These are phyloP conservation scores for Arthrobotrys iridis DNA, from an alignment of 2,329 filamentous ascomycete species.

Conservation along the genomic window DNA sequence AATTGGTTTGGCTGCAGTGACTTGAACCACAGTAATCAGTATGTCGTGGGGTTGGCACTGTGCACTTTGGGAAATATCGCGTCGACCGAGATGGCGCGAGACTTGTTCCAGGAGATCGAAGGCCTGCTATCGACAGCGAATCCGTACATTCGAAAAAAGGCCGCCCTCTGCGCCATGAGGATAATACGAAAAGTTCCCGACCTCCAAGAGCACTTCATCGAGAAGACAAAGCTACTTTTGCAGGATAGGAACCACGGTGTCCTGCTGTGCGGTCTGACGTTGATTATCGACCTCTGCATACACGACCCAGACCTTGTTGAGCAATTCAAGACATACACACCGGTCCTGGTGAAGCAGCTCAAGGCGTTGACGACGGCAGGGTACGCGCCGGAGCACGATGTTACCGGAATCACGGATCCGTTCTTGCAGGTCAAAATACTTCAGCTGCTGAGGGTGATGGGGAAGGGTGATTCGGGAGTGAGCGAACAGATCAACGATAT, in stretches of 20 bases:
- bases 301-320: conserved; percentile 92
- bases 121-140: conserved; percentile 90
- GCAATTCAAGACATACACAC: conserved; percentile 87
- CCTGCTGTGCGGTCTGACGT: conserved; percentile 86
- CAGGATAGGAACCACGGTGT: conserved; percentile 93
- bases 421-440: conserved; percentile 98
- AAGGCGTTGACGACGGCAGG: conserved; percentile 94
- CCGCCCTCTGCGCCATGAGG: conserved; percentile 97
- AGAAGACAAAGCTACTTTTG: conserved; percentile 87
- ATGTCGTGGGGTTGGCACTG: conserved; percentile 94
- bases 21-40: conserved; percentile 95
- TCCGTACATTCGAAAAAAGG: conserved; percentile 97
- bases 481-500: conserved; percentile 99
- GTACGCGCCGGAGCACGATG: conserved; percentile 97
- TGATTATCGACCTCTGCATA: conserved; percentile 92
- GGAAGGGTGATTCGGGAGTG: conserved; percentile 82
- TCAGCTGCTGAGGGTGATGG: conserved; percentile 83
- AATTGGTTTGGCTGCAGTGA: conserved; percentile 70
- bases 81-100: conserved; percentile 96
- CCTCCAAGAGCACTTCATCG: conserved; percentile 93
- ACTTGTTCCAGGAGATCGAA: conserved; percentile 96
- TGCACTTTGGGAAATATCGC: conserved; percentile 98
- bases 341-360: conserved; percentile 84
- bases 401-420: conserved; percentile 96
- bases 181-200: conserved; percentile 99